Percentiles rank a stretch among this genome's conserved stretches.
phyloP scores from a whole-genome alignment of 306 rosid species.

The Carpinus viminea region DNA sequence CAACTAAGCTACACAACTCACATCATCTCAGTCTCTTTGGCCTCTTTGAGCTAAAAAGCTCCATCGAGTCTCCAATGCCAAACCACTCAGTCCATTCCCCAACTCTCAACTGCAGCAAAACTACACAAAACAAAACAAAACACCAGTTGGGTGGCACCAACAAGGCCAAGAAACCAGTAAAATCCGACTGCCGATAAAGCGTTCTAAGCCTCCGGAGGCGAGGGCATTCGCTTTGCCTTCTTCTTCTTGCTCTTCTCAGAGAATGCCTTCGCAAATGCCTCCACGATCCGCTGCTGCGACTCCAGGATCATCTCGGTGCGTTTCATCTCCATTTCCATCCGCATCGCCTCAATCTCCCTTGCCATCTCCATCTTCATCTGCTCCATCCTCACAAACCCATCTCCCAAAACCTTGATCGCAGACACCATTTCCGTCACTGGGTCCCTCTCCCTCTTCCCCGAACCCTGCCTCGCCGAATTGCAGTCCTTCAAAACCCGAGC shows the following conservation, averaged over 20 bases:
- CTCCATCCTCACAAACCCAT: slow-evolving; percentile 93
- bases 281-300: slow-evolving; percentile 87
- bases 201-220: slow-evolving; percentile 58
- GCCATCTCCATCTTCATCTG: slow-evolving; percentile 99
- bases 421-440: slow-evolving; percentile 70
- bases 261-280: slow-evolving; percentile 83
- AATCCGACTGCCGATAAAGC: not conserved
- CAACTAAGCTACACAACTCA: not conserved
- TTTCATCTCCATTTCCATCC: slow-evolving; percentile 99
- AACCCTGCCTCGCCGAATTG: slow-evolving; percentile 29
- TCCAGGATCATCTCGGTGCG: slow-evolving; percentile 90
- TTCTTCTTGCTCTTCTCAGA: slow-evolving; percentile 64
- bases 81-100: not conserved
- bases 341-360: slow-evolving; percentile 72
- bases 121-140: not conserved
- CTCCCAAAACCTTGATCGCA: slow-evolving; percentile 81
- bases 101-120: not conserved
- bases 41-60: not conserved
- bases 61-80: not conserved
- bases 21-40: not conserved
- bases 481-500: slow-evolving; percentile 58
- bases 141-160: not conserved
- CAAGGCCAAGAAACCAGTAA: not conserved
- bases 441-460: slow-evolving; percentile 57
- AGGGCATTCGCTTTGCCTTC: slow-evolving; percentile 56